These are phyloP conservation scores for Eucalyptus paniculata DNA, from an alignment of 345 rosid species.

Conservation along the genomic window DNA sequence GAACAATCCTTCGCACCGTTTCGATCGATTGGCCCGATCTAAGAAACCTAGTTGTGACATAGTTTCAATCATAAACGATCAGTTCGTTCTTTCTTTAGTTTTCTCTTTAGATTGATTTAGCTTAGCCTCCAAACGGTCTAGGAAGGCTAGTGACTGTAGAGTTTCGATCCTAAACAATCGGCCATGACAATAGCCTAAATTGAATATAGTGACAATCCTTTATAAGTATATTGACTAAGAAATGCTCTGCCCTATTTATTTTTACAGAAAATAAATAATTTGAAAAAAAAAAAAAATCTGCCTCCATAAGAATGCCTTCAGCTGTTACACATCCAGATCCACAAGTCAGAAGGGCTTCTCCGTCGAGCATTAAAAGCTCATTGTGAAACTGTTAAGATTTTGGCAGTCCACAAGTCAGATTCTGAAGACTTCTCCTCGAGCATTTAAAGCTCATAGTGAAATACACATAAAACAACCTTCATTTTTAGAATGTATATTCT, in stretches of 20 bases:
- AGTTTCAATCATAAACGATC: accelerated
- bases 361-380: too few relatives aligned
- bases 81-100: accelerated
- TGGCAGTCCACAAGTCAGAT: too few relatives aligned
- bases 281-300: not conserved
- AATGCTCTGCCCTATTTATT: not conserved
- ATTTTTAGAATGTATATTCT: too few relatives aligned
- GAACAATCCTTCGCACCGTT: too few relatives aligned
- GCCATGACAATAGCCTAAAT: accelerated
- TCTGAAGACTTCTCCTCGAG: too few relatives aligned
- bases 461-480: too few relatives aligned
- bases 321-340: too few relatives aligned
- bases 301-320: not conserved
- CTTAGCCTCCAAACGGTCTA: too few relatives aligned
- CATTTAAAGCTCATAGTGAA: too few relatives aligned
- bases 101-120: too few relatives aligned
- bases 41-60: accelerated
- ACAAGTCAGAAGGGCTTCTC: too few relatives aligned
- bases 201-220: not conserved
- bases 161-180: accelerated
- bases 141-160: accelerated
- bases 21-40: accelerated
- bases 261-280: accelerated
- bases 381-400: too few relatives aligned
- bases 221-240: not conserved